Percentiles rank a stretch among this genome's conserved stretches.
Conservation (phyloP, 1,284 basidiomycete genomes). For the Pyrrhoderma lamaoense region DNA sequence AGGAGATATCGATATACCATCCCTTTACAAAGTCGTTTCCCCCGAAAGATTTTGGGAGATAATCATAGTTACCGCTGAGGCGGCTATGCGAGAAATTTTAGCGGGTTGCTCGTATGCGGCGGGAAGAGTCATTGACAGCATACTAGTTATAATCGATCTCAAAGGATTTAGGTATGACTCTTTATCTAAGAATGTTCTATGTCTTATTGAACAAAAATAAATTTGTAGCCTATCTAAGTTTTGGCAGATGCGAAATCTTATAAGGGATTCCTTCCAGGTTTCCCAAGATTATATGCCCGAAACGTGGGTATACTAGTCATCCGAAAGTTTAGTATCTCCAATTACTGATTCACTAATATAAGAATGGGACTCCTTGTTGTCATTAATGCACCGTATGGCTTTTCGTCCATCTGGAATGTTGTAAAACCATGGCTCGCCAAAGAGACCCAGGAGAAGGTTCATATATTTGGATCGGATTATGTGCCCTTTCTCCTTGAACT, state of each 20-base stretch:
- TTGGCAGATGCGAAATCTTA: constrained; percentile 64
- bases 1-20: constrained; percentile 50
- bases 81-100: constrained; percentile 55
- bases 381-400: constrained; percentile 62
- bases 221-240: constrained; percentile 50
- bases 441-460: constrained; percentile 60
- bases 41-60: constrained; percentile 60
- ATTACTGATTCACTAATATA: not conserved
- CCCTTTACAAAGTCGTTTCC: constrained; percentile 51
- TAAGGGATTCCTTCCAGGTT: constrained; percentile 54
- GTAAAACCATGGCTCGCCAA: constrained; percentile 66
- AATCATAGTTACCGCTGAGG: constrained; percentile 54
- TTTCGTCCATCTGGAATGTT: constrained; percentile 60
- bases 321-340: not conserved
- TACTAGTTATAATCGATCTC: constrained; percentile 59
- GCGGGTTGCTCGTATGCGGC: constrained; percentile 52
- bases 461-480: constrained; percentile 56
- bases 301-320: constrained; percentile 39
- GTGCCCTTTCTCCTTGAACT: constrained; percentile 44
- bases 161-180: constrained; percentile 51
- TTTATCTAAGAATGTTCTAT: not conserved
- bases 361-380: constrained; percentile 65
- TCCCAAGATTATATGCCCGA: constrained; percentile 74
- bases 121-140: constrained; percentile 41
- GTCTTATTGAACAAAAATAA: not conserved